Base-by-base conservation (phyloP, 169 alveolate genomes). In the Blepharisma undulans region DNA sequence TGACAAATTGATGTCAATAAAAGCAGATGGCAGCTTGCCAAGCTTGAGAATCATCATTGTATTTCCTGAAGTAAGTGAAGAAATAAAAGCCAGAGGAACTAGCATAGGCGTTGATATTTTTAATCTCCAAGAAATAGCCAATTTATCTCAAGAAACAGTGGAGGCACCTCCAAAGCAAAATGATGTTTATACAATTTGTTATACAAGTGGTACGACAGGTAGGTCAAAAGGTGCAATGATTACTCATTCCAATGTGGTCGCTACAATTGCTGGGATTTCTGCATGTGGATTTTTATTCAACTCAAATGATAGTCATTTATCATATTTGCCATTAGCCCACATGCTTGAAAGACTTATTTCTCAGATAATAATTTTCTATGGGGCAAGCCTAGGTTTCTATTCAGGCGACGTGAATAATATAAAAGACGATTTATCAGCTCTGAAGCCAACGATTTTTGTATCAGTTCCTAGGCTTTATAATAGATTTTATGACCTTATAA, bases 161-260 rank as follows among this genome's bases (percentile, higher is more conserved):
- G 84, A 74, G 74, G 81, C 60, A 27, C 96, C 81, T 60, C 95
- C 92, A 93, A 96, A 87, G 95, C 97, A 94, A 22, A 97, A 98
- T 33, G 91, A 97, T 32, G 77, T 98, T 32, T 96, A 93, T 94
- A 97, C 99, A 14, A 94, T 99, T 30, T 98, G 99, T 85, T 99
- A 98, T 95, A 99, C 99, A 27, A 97, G 99, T 27, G 99, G 99
- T 21, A 99, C 99, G 2, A 99, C 99, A 32, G 99, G 99, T 81
- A 90, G 91, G 60, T 99, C 99, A 16, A 99, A 99, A 95, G 99
- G 99, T 33, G 99, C 98, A 30, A 96, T 99, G 97, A 93, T 98
- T 87, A 95, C 99, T 2, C 99, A 99, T 66, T 89, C 87, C 8
- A 97, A 96, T 88, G 88, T 97, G 78, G 93, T 97, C 30, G 92